Evolutionary conservation across 257 asterid species (phyloP).

Genomic region (Ocimum tenuiflorum): DNA sequence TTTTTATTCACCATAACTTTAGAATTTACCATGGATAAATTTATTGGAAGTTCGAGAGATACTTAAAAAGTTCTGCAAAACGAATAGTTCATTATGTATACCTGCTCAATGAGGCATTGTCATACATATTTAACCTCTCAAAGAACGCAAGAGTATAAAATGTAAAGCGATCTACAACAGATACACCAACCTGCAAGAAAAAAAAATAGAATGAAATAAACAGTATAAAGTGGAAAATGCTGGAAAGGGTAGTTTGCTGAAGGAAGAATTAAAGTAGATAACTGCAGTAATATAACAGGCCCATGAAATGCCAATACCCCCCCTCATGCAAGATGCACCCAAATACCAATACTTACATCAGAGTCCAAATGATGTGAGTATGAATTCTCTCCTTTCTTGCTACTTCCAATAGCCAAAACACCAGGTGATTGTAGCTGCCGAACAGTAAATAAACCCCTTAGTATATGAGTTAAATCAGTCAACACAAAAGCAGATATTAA

Average conservation of each 20-base stretch:
- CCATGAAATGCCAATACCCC: constrained; percentile 8
- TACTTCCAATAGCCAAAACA: constrained; percentile 95
- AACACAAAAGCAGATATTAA: not conserved
- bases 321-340: not conserved
- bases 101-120: constrained; percentile 93
- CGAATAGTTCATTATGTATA: constrained; percentile 12
- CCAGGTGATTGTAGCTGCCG: constrained; percentile 94
- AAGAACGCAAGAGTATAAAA: constrained; percentile 93
- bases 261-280: not conserved
- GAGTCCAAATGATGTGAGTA: constrained; percentile 92
- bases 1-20: not conserved
- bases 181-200: constrained; percentile 80
- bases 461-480: constrained; percentile 1
- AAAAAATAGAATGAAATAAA: constrained; percentile 17
- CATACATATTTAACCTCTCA: constrained; percentile 90
- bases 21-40: not conserved
- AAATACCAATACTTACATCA: constrained; percentile 53
- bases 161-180: constrained; percentile 94
- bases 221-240: constrained; percentile 1
- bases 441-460: constrained; percentile 10
- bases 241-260: not conserved
- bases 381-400: constrained; percentile 95
- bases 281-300: constrained; percentile 6
- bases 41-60: not conserved
- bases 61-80: not conserved